phyloP scores from a whole-genome alignment of 2,329 filamentous ascomycete genomes.

The Penicillium brevicompactum region DNA sequence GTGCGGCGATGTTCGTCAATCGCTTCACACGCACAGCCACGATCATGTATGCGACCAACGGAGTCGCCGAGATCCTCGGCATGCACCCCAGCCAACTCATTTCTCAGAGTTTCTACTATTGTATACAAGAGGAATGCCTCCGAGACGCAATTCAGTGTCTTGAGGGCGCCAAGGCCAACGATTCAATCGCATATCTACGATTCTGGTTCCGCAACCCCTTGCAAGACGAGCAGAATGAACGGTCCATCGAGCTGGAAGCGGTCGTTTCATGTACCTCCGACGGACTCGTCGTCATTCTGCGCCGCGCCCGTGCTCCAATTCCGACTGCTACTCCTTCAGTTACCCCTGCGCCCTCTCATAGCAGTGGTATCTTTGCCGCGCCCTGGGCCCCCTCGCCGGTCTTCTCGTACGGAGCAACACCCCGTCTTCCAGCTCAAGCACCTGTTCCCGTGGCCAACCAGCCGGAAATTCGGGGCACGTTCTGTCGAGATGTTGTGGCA shows the following conservation, averaged over 20 bases:
- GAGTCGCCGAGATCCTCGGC: conserved; percentile 74
- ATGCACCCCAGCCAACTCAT: conserved; percentile 69
- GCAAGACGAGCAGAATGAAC: conserved; percentile 40
- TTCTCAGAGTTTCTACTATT: conserved; percentile 83
- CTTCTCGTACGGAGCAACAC: conserved; percentile 24
- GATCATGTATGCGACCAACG: conserved; percentile 83
- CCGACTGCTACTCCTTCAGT: conserved; percentile 46
- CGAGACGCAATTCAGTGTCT: conserved; percentile 75
- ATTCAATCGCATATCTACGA: conserved; percentile 85
- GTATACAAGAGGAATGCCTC: conserved; percentile 73
- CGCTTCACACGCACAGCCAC: conserved; percentile 80
- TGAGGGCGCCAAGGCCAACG: conserved; percentile 84
- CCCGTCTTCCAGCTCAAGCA: background rate
- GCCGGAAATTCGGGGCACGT: background rate
- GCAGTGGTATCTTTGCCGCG: conserved; percentile 73
- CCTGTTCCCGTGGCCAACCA: background rate
- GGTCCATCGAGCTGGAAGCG: conserved; percentile 72
- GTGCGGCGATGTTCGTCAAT: conserved; percentile 82
- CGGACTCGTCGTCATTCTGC: conserved; percentile 78
- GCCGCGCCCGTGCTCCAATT: conserved; percentile 71
- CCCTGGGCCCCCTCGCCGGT: conserved; percentile 76
- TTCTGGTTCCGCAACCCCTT: conserved; percentile 82
- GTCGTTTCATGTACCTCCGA: conserved; percentile 92
- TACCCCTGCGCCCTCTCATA: conserved; percentile 46
- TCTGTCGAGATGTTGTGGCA: background rate